Evolutionary conservation across 331 rosid species (phyloP), one percentile per base, ranked within the genome.

Genomic region (Rhamnella rubrinervis): DNA sequence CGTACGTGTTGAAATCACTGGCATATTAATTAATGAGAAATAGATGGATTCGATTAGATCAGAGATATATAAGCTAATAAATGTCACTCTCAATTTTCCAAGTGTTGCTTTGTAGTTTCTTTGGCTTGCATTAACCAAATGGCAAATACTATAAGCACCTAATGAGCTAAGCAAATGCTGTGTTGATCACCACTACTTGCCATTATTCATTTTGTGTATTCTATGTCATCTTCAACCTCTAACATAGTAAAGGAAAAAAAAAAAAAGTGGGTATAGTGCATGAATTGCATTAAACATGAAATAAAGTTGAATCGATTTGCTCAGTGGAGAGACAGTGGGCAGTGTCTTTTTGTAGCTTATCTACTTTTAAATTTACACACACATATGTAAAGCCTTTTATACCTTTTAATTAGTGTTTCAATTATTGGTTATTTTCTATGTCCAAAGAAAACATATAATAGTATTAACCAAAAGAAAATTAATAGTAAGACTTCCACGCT

Each of bases 201-300:
- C 1, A 57, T 58, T 4, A 19, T 35, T 50, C 37, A 26, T 67
- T 65, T 72, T 60, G 63, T 70, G 77, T 70, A 47, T 18, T 37
- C 71, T 35, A 10, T 71, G 74, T 80, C 84, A 80, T 71, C 71
- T 70, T 55, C 74, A 59, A 75, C 68, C 53, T 35, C 11, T 20
- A 18, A 18, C 60, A 37, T 61, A 67, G 28, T 0, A 55, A 18
- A 59, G 60, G 73, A 20, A 7, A 47, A 19, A 47, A 23, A 0
- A 52, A 52, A 17, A 8, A 55, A 68, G 64, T 68, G 63, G 63
- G 15, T 19, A 6, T 68, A 68, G 50, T 69, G 49, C 66, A 31
- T 31, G 35, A 31, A 31, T 31, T 53, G 16, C 74, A 21, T 18
- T 49, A 21, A 39, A 13, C 2, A 0, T 5, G 9, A 28, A 31